These are phyloP conservation scores for Ambrosiella beaveri DNA, from an alignment of 2,329 filamentous ascomycete genomes.

Conservation along the genomic window DNA sequence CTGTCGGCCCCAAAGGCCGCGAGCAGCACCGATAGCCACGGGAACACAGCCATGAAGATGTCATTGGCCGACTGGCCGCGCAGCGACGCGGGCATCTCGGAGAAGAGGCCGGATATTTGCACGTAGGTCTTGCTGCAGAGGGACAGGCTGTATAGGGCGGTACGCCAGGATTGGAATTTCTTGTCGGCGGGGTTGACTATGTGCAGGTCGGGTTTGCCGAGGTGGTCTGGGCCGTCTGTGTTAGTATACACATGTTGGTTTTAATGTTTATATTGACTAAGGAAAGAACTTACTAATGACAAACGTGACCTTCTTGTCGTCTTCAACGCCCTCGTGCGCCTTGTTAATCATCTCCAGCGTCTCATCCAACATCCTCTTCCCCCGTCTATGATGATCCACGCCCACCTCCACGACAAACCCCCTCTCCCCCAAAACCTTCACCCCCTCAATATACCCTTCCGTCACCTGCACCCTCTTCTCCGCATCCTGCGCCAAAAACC, in stretches of 20 bases:
- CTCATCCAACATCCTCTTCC: conserved; percentile 56
- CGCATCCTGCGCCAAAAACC: conserved; percentile 71
- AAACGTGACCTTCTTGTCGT: conserved; percentile 44
- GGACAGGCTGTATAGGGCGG: conserved; percentile 49
- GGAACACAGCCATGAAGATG: conserved; percentile 45
- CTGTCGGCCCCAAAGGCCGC: conserved; percentile 52
- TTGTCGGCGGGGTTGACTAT: conserved; percentile 41
- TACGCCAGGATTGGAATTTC: conserved; percentile 51
- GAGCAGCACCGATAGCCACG: conserved; percentile 58
- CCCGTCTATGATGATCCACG: conserved; percentile 63
- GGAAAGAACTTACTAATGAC: conserved; percentile 40
- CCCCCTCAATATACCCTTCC: conserved; percentile 43
- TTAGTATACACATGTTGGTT: background rate
- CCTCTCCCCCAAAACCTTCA: conserved; percentile 46
- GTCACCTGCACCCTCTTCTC: conserved; percentile 46
- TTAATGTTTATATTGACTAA: background rate
- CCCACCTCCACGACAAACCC: conserved; percentile 66
- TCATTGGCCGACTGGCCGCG: conserved; percentile 31
- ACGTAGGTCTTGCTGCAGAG: conserved; percentile 54
- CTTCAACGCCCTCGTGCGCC: conserved; percentile 43
- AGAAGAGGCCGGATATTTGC: conserved; percentile 79
- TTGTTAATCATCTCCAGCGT: conserved; percentile 50
- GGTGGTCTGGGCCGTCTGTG: conserved; percentile 45
- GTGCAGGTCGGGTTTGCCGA: conserved; percentile 70
- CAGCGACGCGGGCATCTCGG: conserved; percentile 50